Conservation (phyloP, 2,329 filamentous ascomycete genomes). For the Tolypocladium guangdongense region DNA sequence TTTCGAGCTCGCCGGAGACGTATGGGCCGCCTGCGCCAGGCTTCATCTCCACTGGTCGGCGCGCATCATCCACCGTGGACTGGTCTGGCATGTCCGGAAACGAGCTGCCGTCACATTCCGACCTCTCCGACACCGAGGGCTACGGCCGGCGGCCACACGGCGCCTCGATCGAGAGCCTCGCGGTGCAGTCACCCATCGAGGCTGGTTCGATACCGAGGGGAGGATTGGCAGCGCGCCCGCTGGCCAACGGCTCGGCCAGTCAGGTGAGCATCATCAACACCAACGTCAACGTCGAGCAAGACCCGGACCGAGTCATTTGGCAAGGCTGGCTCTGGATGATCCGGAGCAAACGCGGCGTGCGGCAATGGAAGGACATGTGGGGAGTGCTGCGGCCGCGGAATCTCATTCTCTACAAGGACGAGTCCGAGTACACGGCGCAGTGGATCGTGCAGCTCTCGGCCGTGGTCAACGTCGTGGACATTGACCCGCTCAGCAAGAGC, state of each 20-base stretch:
- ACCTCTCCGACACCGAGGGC: slow-evolving; percentile 65
- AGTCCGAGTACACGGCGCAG: slow-evolving; percentile 77
- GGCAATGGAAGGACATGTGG: slow-evolving; percentile 94
- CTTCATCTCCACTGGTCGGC: slow-evolving; percentile 26
- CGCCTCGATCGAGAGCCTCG: slow-evolving; percentile 40
- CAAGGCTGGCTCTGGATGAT: slow-evolving; percentile 84
- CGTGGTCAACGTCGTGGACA: slow-evolving; percentile 85
- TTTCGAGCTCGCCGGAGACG: slow-evolving; percentile 54
- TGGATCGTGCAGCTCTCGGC: slow-evolving; percentile 69
- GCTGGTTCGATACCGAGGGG: slow-evolving; percentile 11
- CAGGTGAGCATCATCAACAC: slow-evolving; percentile 43
- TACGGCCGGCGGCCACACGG: slow-evolving; percentile 39
- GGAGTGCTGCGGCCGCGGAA: slow-evolving; percentile 78
- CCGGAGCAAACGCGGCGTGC: slow-evolving; percentile 70
- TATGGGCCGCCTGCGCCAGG: slow-evolving; percentile 21
- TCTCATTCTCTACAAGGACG: slow-evolving; percentile 85
- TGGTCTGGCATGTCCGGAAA: slow-evolving; percentile 54
- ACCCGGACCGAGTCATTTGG: slow-evolving; percentile 84
- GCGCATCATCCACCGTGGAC: slow-evolving; percentile 51
- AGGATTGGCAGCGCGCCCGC: slow-evolving; percentile 17
- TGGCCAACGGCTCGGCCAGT: slow-evolving; percentile 43
- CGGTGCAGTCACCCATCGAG: slow-evolving; percentile 24
- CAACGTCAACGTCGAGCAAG: slow-evolving; percentile 34
- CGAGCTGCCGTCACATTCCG: slow-evolving; percentile 70
- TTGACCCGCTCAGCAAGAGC: slow-evolving; percentile 74